Evolutionary conservation across 768 basidiomycete species (phyloP).

Genomic region (Phylloporus rhodoxanthus): DNA sequence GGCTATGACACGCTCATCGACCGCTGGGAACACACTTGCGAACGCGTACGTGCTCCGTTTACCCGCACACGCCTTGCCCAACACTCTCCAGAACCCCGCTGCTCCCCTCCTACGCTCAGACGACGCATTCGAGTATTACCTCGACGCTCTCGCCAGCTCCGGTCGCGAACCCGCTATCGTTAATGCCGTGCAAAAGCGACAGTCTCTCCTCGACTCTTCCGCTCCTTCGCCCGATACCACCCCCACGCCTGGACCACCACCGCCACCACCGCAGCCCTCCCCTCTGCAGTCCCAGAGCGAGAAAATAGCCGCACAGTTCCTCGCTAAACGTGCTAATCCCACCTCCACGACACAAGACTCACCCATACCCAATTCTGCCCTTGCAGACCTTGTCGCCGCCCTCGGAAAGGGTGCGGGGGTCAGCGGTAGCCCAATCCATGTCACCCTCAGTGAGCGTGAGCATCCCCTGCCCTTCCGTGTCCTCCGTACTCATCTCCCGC

Average conservation of each 20-base stretch:
- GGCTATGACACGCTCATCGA: conserved; percentile 69
- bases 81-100: conserved; percentile 46
- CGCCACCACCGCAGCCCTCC: conserved; percentile 7
- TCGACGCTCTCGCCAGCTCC: conserved; percentile 57
- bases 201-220: conserved; percentile 46
- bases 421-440: conserved; percentile 62
- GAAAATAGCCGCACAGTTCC: conserved; percentile 38
- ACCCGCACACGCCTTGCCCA: conserved; percentile 1
- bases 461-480: conserved; percentile 5
- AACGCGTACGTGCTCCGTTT: conserved; percentile 56
- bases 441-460: conserved; percentile 78
- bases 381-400: conserved; percentile 39
- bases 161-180: conserved; percentile 53
- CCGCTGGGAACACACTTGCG: conserved; percentile 79
- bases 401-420: conserved; percentile 40
- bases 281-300: conserved; percentile 34
- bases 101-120: conserved; percentile 69
- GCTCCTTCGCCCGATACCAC: conserved; percentile 13
- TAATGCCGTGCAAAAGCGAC: conserved; percentile 63
- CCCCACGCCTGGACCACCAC: conserved; percentile 9
- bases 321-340: conserved; percentile 25
- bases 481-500: neutral
- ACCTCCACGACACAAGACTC: conserved; percentile 7
- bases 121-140: conserved; percentile 71
- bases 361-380: conserved; percentile 27